These are phyloP conservation scores for Leccinum sublutescens DNA, from an alignment of 768 basidiomycete genomes.

Conservation along the genomic window DNA sequence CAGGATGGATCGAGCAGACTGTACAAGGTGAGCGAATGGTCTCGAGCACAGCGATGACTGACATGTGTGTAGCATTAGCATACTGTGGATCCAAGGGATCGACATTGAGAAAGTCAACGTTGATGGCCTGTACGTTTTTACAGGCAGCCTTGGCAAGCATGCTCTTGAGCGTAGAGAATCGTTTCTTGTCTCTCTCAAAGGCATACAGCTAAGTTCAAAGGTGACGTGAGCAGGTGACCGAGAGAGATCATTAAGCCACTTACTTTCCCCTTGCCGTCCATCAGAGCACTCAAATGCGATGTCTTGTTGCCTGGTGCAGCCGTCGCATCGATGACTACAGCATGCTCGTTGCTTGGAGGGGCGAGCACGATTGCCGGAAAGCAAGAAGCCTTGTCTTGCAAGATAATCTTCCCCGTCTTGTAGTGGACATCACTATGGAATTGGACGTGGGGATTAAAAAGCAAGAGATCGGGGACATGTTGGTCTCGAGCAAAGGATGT, in stretches of 20 bases:
- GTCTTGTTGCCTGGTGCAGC: slow-evolving; percentile 99
- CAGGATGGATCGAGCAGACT: slow-evolving; percentile 96
- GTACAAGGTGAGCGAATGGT: not conserved
- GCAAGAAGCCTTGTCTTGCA: slow-evolving; percentile 98
- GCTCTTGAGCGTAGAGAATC: slow-evolving; percentile 77
- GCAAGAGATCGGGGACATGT: slow-evolving; percentile 80
- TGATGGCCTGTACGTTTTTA: slow-evolving; percentile 70
- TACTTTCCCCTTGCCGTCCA: slow-evolving; percentile 81
- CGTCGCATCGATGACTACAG: slow-evolving; percentile 86
- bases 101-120: slow-evolving; percentile 81
- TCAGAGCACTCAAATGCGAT: slow-evolving; percentile 85
- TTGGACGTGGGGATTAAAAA: slow-evolving; percentile 64
- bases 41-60: slow-evolving; percentile 28
- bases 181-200: slow-evolving; percentile 81
- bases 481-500: slow-evolving; percentile 68
- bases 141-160: slow-evolving; percentile 89
- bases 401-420: slow-evolving; percentile 75
- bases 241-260: not conserved
- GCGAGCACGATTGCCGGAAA: slow-evolving; percentile 89
- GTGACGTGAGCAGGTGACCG: not conserved
- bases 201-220: slow-evolving; percentile 62
- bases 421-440: slow-evolving; percentile 76
- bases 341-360: slow-evolving; percentile 51
- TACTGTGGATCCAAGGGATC: slow-evolving; percentile 67
- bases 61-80: slow-evolving; percentile 82